Base-by-base conservation (phyloP, 805 yeast genomes). In the Candida ficus region DNA sequence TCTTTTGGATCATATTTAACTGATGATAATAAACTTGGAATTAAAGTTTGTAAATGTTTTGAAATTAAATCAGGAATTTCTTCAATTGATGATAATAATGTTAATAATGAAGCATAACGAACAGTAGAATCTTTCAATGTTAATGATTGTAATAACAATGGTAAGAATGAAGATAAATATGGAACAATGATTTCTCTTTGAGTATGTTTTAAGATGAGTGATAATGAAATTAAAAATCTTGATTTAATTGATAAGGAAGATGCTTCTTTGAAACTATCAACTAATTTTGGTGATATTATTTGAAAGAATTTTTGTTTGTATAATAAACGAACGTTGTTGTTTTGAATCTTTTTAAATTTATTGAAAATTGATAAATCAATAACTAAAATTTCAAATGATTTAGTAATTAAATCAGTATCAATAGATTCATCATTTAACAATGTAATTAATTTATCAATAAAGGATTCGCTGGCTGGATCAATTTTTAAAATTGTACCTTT, bases 241-340 rank as follows among this genome's bases (percentile, higher is more conserved):
- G 77, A 73, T 45, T 73, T 73, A 14, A 57, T 42, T 3, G 31
- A 35, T 43, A 61, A 48, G 10, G 59, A 53, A 2, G 41, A 23
- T 1, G 44, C 49, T 23, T 9, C 8, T 5, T 63, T 60, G 56
- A 73, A 79, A 4, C 70, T 71, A 0, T 61, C 56, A 7, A 83
- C 75, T 25, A 88, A 57, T 23, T 57, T 60, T 0, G 84, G 83
- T 6, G 87, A 68, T 1, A 78, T 64, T 8, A 68, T 62, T 44
- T 77, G 76, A 56, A 88, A 87, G 20, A 86, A 70, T 47, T 80
- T 80, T 55, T 93, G 99, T 56, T 88, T 88, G 69, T 83, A 87
- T 19, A 93, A 67, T 33, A 75, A 60, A 43, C 84, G 74, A 16
- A 83, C 73, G 44, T 80, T 76, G 41, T 83, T 69, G 46, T 78